These are phyloP conservation scores for Klebsormidium nitens DNA, from an alignment of 139 green algal species.

Conservation along the genomic window DNA sequence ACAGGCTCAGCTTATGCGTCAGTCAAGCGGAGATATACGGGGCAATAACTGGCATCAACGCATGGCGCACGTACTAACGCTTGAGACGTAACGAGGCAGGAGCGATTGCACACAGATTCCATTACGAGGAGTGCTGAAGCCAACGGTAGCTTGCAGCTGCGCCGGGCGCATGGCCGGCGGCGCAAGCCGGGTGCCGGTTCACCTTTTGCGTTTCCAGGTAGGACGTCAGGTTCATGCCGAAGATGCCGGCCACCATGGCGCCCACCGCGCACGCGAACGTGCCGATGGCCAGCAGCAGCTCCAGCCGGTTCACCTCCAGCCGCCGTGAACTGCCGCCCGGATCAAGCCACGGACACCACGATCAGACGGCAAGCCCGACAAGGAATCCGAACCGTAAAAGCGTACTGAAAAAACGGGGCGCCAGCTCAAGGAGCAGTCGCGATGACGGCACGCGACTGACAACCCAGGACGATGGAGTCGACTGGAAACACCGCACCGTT, in stretches of 20 bases:
- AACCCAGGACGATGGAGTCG: too few relatives aligned
- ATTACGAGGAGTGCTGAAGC: too few relatives aligned
- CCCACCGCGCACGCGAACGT: conserved; percentile 48
- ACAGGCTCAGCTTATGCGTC: background rate
- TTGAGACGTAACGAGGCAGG: background rate
- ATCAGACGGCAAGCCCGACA: too few relatives aligned
- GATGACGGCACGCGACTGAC: too few relatives aligned
- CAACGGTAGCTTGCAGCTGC: background rate
- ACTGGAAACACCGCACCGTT: too few relatives aligned
- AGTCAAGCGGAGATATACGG: background rate
- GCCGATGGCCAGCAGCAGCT: conserved; percentile 47
- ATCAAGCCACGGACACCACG: background rate
- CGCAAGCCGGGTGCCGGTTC: background rate
- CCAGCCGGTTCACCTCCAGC: conserved; percentile 49
- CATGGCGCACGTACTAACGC: background rate
- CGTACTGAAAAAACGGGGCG: too few relatives aligned
- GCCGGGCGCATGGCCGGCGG: background rate
- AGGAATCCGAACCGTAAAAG: too few relatives aligned
- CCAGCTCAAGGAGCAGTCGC: too few relatives aligned
- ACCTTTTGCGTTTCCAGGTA: conserved; percentile 38
- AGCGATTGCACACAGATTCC: too few relatives aligned
- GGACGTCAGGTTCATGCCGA: conserved; percentile 53
- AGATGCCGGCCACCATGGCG: conserved; percentile 49
- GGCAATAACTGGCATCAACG: too few relatives aligned
- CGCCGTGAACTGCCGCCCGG: conserved; percentile 22